A percentile compares a stretch with the other conserved stretches of the same genome.
phyloP scores from a whole-genome alignment of 495 filamentous ascomycete genomes.

The Daldinia decipiens region DNA sequence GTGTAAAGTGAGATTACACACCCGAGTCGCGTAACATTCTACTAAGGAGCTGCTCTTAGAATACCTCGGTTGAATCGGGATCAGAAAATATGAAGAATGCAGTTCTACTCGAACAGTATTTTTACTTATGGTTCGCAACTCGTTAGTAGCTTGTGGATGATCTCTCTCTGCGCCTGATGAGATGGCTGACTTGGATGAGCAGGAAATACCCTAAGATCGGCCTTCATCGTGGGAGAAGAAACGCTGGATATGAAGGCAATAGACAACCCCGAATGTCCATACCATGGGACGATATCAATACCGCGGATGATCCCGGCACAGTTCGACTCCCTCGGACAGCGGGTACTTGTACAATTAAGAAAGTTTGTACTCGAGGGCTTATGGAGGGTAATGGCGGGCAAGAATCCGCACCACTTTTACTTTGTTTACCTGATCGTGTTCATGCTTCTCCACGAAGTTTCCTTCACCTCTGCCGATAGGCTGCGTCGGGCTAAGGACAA shows the following conservation, averaged over 20 bases:
- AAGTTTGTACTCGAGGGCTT: constrained; percentile 46
- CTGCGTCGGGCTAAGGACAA: constrained; percentile 46
- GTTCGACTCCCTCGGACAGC: constrained; percentile 58
- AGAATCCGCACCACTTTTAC: constrained; percentile 51
- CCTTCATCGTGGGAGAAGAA: constrained; percentile 51
- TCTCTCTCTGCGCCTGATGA: background rate
- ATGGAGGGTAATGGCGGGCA: constrained; percentile 48
- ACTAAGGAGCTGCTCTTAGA: constrained; percentile 18
- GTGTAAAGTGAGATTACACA: constrained; percentile 18
- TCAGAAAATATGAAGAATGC: constrained; percentile 14
- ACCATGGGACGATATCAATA: constrained; percentile 42
- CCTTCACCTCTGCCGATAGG: constrained; percentile 45
- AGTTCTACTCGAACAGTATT: constrained; percentile 44
- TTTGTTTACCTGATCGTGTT: constrained; percentile 56
- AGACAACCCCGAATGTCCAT: constrained; percentile 32
- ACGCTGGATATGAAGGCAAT: constrained; percentile 47
- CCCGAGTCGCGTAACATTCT: background rate
- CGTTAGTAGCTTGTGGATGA: constrained; percentile 44
- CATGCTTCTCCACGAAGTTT: constrained; percentile 50
- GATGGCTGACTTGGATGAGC: constrained; percentile 21
- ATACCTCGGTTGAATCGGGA: constrained; percentile 35
- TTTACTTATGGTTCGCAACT: constrained; percentile 56
- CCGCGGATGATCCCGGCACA: constrained; percentile 61
- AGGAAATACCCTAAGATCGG: constrained; percentile 52
- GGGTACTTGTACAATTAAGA: constrained; percentile 47